Conservation (phyloP, 202 grass and related monocot species). For the Panicum virgatum region DNA sequence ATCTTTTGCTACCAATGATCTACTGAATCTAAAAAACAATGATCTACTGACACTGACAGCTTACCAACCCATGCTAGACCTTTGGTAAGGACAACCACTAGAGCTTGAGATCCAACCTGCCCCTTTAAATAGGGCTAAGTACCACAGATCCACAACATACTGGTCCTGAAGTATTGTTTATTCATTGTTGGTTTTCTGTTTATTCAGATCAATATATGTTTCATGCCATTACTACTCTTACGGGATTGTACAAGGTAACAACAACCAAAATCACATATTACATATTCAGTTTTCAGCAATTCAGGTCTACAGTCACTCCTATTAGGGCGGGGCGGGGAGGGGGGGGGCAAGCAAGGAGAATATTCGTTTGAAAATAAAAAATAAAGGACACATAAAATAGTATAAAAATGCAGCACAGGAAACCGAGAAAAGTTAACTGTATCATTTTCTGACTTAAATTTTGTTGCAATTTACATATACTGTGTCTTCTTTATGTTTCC, state of each 20-base stretch:
- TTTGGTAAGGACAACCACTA: conserved; percentile 26
- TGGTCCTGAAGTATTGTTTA: conserved; percentile 28
- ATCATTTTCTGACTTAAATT: conserved; percentile 28
- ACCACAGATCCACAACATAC: conserved; percentile 16
- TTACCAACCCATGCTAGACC: conserved; percentile 31
- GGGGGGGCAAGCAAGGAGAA: too few relatives aligned
- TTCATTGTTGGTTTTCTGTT: neutral
- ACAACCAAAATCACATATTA: conserved; percentile 11
- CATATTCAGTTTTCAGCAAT: conserved; percentile 15
- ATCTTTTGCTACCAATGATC: conserved; percentile 34
- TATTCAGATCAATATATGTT: conserved; percentile 25
- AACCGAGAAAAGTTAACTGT: neutral
- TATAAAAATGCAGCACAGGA: neutral
- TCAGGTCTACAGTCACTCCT: neutral
- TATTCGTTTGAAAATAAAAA: too few relatives aligned
- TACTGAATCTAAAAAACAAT: too few relatives aligned
- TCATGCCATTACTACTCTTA: conserved; percentile 1
- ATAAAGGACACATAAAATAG: conserved; percentile 9
- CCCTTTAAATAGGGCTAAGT: conserved; percentile 33
- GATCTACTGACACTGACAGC: too few relatives aligned
- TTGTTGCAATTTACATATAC: conserved; percentile 20
- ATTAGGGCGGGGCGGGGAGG: too few relatives aligned
- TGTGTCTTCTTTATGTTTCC: conserved; percentile 30
- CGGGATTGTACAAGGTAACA: conserved; percentile 1
- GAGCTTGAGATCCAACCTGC: conserved; percentile 38